These are phyloP conservation scores for Kodamaea alishanica DNA, from an alignment of 1,139 yeast species.

Conservation along the genomic window DNA sequence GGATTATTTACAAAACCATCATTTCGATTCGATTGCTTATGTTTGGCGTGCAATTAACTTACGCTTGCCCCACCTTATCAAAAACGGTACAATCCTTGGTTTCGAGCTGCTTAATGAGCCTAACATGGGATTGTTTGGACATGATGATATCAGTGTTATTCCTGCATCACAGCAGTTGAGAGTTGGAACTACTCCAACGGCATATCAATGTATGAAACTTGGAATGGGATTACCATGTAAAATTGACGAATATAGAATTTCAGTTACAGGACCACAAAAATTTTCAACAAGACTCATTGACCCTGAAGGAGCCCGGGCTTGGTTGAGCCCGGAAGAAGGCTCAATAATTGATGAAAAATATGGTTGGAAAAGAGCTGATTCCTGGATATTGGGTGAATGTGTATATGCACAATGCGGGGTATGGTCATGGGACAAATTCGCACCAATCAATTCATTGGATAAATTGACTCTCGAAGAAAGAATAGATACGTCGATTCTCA, in stretches of 20 bases:
- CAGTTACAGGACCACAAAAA: slow-evolving; percentile 72
- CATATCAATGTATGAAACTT: slow-evolving; percentile 53
- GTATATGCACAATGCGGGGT: slow-evolving; percentile 76
- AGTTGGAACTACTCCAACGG: slow-evolving; percentile 67
- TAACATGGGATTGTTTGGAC: slow-evolving; percentile 60
- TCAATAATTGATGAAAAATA: slow-evolving; percentile 51
- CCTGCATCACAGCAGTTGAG: slow-evolving; percentile 57
- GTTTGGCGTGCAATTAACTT: slow-evolving; percentile 51
- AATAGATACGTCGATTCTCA: background rate
- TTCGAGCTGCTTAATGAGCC: slow-evolving; percentile 91
- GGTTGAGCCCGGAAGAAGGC: slow-evolving; percentile 53
- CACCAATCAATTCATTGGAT: slow-evolving; percentile 1
- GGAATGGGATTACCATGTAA: slow-evolving; percentile 71
- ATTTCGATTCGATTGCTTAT: slow-evolving; percentile 50
- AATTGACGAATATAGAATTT: slow-evolving; percentile 63
- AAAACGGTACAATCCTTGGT: slow-evolving; percentile 58
- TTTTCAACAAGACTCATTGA: slow-evolving; percentile 54
- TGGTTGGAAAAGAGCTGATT: slow-evolving; percentile 61
- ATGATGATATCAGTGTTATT: slow-evolving; percentile 40
- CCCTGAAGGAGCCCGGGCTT: slow-evolving; percentile 64
- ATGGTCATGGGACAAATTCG: slow-evolving; percentile 49
- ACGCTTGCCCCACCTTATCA: slow-evolving; percentile 52
- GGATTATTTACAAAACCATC: slow-evolving; percentile 66
- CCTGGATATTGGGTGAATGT: slow-evolving; percentile 74
- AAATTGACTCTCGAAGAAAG: slow-evolving; percentile 1